Conservation (phyloP, 2,329 filamentous ascomycete genomes). For the Teratosphaeria gauchensis region DNA sequence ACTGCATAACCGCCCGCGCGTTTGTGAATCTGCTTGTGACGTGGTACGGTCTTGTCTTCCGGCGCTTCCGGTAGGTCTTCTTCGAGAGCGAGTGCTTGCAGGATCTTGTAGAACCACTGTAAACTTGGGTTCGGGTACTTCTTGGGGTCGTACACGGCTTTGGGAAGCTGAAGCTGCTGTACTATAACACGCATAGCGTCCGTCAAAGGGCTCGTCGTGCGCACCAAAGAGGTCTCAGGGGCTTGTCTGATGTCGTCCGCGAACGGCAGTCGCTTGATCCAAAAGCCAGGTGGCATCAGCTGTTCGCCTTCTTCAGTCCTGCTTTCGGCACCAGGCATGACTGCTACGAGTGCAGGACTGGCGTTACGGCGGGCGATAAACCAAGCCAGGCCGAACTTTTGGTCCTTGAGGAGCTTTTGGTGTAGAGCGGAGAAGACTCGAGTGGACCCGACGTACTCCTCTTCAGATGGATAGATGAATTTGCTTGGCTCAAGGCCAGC, state of each 20-base stretch:
- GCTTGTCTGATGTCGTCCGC: constrained; percentile 72
- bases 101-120: constrained; percentile 94
- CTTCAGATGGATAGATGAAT: constrained; percentile 91
- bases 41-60: constrained; percentile 74
- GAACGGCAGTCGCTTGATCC: constrained; percentile 80
- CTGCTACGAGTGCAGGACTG: constrained; percentile 66
- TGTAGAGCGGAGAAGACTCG: constrained; percentile 87
- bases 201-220: constrained; percentile 60
- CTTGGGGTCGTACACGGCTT: constrained; percentile 68
- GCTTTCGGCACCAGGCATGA: constrained; percentile 64
- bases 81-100: constrained; percentile 83
- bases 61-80: constrained; percentile 72
- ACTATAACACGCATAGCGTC: constrained; percentile 75
- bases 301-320: constrained; percentile 58
- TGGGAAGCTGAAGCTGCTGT: constrained; percentile 80
- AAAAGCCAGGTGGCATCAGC: constrained; percentile 71
- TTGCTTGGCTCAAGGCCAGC: constrained; percentile 75
- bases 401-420: constrained; percentile 68
- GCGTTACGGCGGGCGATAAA: constrained; percentile 75
- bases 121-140: constrained; percentile 79
- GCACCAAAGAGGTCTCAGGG: constrained; percentile 49
- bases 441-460: constrained; percentile 80
- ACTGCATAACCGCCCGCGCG: constrained; percentile 69
- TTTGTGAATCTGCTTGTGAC: constrained; percentile 81
- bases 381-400: constrained; percentile 84